Percentiles rank a stretch among this genome's conserved stretches.
Evolutionary conservation across 2,329 filamentous ascomycete species (phyloP).

Genomic region (Aspergillus niger): DNA sequence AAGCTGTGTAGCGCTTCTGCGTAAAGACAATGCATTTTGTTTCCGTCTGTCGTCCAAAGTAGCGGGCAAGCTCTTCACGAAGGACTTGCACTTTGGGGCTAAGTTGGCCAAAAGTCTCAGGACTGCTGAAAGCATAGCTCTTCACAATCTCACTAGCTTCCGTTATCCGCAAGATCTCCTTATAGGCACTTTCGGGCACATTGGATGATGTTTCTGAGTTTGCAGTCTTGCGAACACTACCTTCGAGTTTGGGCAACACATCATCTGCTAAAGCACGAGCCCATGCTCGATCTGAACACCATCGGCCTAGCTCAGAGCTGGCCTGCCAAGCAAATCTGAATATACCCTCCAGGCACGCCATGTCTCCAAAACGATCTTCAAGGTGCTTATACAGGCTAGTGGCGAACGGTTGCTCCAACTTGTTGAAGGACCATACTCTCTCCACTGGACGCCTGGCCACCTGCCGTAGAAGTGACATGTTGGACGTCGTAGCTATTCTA

Average conservation of each 20-base stretch:
- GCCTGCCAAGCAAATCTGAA: conserved; percentile 63
- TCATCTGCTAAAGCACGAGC: conserved; percentile 66
- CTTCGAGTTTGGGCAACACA: conserved; percentile 64
- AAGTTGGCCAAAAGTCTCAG: conserved; percentile 47
- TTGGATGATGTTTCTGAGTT: conserved; percentile 3
- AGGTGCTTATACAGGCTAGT: conserved; percentile 68
- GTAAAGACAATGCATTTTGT: conserved; percentile 87
- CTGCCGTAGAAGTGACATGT: conserved; percentile 61
- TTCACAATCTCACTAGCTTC: conserved; percentile 60
- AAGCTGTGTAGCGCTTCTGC: conserved; percentile 73
- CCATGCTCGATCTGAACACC: conserved; percentile 86
- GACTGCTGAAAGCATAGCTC: conserved; percentile 51
- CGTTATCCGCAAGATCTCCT: conserved; percentile 58
- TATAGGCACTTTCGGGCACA: conserved; percentile 49
- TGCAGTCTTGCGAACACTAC: conserved; percentile 33
- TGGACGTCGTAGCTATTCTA: conserved; percentile 75
- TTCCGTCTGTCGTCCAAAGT: conserved; percentile 62
- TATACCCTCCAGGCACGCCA: conserved; percentile 56
- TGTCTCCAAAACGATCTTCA: conserved; percentile 53
- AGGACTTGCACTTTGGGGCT: conserved; percentile 75
- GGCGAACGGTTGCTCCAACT: conserved; percentile 54
- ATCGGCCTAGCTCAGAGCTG: conserved; percentile 70
- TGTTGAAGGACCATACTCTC: conserved; percentile 59
- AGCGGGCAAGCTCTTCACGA: conserved; percentile 59
- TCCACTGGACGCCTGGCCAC: conserved; percentile 62